These are phyloP conservation scores for Podila verticillata DNA, from an alignment of 192 early-diverging fungal genomes.

Conservation along the genomic window DNA sequence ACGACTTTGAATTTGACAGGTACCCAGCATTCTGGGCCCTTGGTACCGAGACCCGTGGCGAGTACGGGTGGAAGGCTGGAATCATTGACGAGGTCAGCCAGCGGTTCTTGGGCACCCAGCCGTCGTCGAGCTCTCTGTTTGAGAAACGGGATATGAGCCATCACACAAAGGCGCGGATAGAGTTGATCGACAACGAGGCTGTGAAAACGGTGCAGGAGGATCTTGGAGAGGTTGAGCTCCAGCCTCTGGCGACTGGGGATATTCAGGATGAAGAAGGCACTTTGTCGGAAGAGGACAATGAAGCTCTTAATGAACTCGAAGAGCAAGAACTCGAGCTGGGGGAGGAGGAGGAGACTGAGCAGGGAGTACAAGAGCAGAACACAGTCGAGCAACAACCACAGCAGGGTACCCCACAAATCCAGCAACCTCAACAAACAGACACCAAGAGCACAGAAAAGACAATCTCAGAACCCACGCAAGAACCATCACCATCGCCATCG, in stretches of 20 bases:
- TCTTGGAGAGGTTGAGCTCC: no score
- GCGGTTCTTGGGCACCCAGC: not conserved
- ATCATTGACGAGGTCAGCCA: constrained; percentile 35
- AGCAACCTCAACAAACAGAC: no score
- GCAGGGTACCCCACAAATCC: not conserved
- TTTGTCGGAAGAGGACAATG: no score
- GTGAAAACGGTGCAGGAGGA: no score
- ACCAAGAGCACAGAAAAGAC: not conserved
- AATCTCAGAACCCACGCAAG: not conserved
- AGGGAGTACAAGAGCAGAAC: no score
- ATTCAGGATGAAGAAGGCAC: no score
- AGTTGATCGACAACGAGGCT: no score
- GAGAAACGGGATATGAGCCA: not conserved
- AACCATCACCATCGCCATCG: not conserved
- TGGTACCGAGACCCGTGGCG: constrained; percentile 48
- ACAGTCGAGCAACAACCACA: not conserved
- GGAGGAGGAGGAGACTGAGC: no score
- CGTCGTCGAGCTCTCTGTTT: not conserved
- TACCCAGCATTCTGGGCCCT: constrained; percentile 62
- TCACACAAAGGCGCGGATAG: no score
- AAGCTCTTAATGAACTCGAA: no score
- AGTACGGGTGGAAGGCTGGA: constrained; percentile 66
- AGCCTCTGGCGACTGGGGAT: no score
- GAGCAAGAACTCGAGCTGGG: no score
- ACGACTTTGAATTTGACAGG: constrained; percentile 47